Evolutionary conservation across 2,329 filamentous ascomycete species (phyloP).

Genomic region (Herpotrichia juniperi): DNA sequence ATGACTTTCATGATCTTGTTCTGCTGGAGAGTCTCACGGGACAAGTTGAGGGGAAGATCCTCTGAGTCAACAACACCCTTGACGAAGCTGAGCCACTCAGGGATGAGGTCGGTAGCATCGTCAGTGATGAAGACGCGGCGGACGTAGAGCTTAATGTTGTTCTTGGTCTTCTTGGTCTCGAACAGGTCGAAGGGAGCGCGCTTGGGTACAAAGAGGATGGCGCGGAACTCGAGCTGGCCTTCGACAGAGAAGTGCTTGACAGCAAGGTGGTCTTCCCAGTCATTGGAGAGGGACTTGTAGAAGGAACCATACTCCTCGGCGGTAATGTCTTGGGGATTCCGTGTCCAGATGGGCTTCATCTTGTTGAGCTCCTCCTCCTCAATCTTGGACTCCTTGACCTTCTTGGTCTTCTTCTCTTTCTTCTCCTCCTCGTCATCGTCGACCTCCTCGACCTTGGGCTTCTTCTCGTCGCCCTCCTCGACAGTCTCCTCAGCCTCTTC

Average conservation of each 20-base stretch:
- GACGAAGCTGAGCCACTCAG: slow-evolving; percentile 99
- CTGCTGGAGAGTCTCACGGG: slow-evolving; percentile 99
- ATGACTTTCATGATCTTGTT: slow-evolving; percentile 99
- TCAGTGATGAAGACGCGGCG: slow-evolving; percentile 99
- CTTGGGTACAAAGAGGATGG: slow-evolving; percentile 99
- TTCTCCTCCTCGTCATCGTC: slow-evolving; percentile 84
- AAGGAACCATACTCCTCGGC: slow-evolving; percentile 97
- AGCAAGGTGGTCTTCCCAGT: slow-evolving; percentile 99
- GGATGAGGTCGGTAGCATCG: slow-evolving; percentile 97
- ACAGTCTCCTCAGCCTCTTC: slow-evolving; percentile 76
- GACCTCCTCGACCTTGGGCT: slow-evolving; percentile 93
- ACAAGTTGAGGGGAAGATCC: slow-evolving; percentile 98
- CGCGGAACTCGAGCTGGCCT: slow-evolving; percentile 99
- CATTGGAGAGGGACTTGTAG: slow-evolving; percentile 99
- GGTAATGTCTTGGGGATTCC: slow-evolving; percentile 94
- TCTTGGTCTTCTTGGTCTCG: slow-evolving; percentile 99
- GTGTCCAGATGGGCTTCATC: slow-evolving; percentile 99
- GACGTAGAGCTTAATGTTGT: slow-evolving; percentile 99
- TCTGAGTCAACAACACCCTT: slow-evolving; percentile 99
- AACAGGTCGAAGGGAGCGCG: slow-evolving; percentile 99
- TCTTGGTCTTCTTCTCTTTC: slow-evolving; percentile 98
- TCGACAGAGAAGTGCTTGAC: slow-evolving; percentile 99
- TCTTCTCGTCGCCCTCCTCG: slow-evolving; percentile 82
- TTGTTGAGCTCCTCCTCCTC: slow-evolving; percentile 99
- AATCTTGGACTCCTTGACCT: slow-evolving; percentile 96